phyloP scores from a whole-genome alignment of 2,329 filamentous ascomycete species.

The Thermothelomyces thermophilus region DNA sequence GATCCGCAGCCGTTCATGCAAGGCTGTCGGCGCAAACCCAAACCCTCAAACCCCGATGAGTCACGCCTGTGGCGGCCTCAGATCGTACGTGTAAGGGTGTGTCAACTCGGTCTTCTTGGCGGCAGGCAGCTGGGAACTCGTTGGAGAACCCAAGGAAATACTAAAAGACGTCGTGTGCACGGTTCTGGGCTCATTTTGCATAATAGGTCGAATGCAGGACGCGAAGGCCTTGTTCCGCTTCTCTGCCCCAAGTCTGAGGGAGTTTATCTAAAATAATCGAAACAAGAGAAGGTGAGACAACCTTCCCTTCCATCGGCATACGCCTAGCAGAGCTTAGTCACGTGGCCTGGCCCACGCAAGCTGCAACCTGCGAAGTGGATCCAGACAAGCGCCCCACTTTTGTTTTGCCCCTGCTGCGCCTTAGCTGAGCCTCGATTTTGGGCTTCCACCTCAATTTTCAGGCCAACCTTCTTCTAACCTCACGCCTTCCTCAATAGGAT shows the following conservation, averaged over 20 bases:
- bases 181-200: not conserved
- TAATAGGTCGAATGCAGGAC: too few species aligned
- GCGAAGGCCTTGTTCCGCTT: too few species aligned
- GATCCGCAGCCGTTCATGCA: not conserved
- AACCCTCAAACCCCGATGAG: slow-evolving; percentile 8
- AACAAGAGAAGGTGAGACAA: not conserved
- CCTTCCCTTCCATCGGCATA: not conserved
- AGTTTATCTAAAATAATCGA: too few species aligned
- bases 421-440: slow-evolving; percentile 1
- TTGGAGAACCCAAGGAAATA: slow-evolving; percentile 2
- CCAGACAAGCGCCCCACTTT: slow-evolving; percentile 6
- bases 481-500: not conserved
- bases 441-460: slow-evolving; percentile 16
- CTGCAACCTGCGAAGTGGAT: too few species aligned
- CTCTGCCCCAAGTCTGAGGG: too few species aligned
- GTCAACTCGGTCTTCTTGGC: slow-evolving; percentile 2
- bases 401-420: not conserved
- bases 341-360: not conserved
- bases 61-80: slow-evolving; percentile 15
- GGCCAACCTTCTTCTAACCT: slow-evolving; percentile 10
- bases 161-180: slow-evolving; percentile 2
- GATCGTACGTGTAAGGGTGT: not conserved
- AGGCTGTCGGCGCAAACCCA: slow-evolving; percentile 6
- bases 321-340: not conserved
- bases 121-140: not conserved